Evolutionary conservation across 106 monocot genomes (phyloP).

Genomic region (Hemerocallis citrina): DNA sequence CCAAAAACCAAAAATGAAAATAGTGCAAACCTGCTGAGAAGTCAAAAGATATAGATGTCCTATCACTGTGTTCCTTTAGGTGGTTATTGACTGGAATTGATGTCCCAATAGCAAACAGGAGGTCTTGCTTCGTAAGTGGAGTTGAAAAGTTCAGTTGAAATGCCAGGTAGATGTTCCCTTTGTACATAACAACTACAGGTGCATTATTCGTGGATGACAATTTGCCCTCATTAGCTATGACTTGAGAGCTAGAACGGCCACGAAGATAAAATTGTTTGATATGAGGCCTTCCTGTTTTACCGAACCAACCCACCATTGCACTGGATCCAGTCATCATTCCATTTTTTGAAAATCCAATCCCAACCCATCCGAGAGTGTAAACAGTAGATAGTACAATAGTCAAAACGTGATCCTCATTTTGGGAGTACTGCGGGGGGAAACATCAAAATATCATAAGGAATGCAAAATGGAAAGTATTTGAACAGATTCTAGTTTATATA

Average conservation of each 20-base stretch:
- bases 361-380: constrained; percentile 84
- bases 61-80: constrained; percentile 46
- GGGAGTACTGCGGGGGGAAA: constrained; percentile 41
- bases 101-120: constrained; percentile 56
- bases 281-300: constrained; percentile 45
- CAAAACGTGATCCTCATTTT: constrained; percentile 39
- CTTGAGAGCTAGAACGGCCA: constrained; percentile 48
- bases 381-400: constrained; percentile 57
- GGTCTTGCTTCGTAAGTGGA: constrained; percentile 29
- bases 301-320: constrained; percentile 90
- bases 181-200: constrained; percentile 31
- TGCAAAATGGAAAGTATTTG: constrained; percentile 64
- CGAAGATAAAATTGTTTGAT: constrained; percentile 51
- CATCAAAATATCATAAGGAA: constrained; percentile 21
- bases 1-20: background rate
- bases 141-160: constrained; percentile 54
- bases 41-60: constrained; percentile 58
- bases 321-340: constrained; percentile 89
- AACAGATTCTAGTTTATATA: too few relatives aligned
- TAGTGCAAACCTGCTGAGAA: constrained; percentile 51
- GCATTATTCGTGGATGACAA: constrained; percentile 15
- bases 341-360: constrained; percentile 78
- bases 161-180: constrained; percentile 63
- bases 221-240: constrained; percentile 44
- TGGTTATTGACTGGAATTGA: constrained; percentile 47